These are phyloP conservation scores for Discostella stelligeroides DNA, from an alignment of 108 stramenopile species.

Conservation along the genomic window DNA sequence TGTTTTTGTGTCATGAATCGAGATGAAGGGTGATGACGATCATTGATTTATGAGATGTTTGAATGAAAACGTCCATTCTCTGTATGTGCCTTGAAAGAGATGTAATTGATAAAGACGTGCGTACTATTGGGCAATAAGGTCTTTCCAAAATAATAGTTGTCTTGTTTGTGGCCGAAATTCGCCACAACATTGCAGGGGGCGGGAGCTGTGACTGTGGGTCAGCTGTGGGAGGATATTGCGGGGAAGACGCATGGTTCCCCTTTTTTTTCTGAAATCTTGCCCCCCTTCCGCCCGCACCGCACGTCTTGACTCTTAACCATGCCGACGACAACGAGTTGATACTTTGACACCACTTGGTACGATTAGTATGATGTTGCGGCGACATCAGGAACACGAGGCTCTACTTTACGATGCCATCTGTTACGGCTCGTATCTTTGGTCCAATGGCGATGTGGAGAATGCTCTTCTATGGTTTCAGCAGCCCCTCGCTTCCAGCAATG, in stretches of 20 bases:
- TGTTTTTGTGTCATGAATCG: background rate
- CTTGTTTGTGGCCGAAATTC: too few relatives aligned
- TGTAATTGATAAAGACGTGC: background rate
- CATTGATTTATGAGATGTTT: background rate
- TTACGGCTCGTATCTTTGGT: conserved; percentile 49
- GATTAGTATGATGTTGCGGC: background rate
- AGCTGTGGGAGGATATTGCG: too few relatives aligned
- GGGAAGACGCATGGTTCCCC: too few relatives aligned
- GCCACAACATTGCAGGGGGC: too few relatives aligned
- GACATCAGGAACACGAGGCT: conserved; percentile 4
- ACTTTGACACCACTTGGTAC: too few relatives aligned
- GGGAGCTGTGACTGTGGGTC: too few relatives aligned
- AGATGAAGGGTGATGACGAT: background rate
- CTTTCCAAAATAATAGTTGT: too few relatives aligned
- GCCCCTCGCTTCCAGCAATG: background rate
- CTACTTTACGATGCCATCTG: conserved; percentile 28
- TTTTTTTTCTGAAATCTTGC: too few relatives aligned
- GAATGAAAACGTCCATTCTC: background rate
- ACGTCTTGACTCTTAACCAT: too few relatives aligned
- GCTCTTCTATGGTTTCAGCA: conserved; percentile 45
- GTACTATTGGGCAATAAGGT: too few relatives aligned
- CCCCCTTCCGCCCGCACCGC: too few relatives aligned
- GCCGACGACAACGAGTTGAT: too few relatives aligned
- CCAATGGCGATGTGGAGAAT: conserved; percentile 36
- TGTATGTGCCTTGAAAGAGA: background rate